These are phyloP conservation scores for Pluteus cervinus DNA, from an alignment of 768 basidiomycete genomes.

Conservation along the genomic window DNA sequence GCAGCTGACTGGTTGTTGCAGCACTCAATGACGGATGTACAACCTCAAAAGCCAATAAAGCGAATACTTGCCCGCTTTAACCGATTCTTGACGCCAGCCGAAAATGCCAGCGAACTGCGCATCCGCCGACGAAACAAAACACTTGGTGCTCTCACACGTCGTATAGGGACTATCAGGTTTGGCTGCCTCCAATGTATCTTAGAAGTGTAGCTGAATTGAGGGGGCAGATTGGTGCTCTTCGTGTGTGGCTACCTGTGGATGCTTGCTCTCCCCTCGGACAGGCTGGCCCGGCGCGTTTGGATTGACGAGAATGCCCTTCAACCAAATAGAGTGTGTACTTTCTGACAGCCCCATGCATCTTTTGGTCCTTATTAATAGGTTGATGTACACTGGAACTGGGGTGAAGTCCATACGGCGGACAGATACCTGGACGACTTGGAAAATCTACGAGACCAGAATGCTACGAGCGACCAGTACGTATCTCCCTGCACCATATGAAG, in stretches of 20 bases:
- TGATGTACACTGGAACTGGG: conserved; percentile 89
- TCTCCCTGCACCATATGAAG: not conserved
- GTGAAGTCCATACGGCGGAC: conserved; percentile 84
- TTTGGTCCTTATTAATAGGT: conserved; percentile 45
- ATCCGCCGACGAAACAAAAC: conserved; percentile 40
- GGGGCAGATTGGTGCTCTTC: conserved; percentile 49
- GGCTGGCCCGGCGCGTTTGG: conserved; percentile 64
- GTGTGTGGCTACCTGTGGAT: conserved; percentile 78
- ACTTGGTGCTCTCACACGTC: conserved; percentile 26
- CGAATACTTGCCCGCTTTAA: no score
- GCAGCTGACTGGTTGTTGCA: no score
- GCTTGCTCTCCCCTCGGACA: conserved; percentile 61
- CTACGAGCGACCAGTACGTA: conserved; percentile 66
- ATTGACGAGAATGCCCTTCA: conserved; percentile 96
- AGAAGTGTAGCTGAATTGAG: conserved; percentile 3
- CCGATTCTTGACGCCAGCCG: no score
- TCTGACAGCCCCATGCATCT: conserved; percentile 1
- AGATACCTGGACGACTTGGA: conserved; percentile 69
- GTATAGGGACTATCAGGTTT: conserved; percentile 32
- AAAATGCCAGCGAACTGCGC: conserved; percentile 31
- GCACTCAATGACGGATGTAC: no score
- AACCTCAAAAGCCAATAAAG: no score
- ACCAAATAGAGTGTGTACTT: conserved; percentile 67
- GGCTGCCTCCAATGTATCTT: conserved; percentile 7
- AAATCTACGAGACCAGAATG: conserved; percentile 51